Evolutionary conservation across 2,329 filamentous ascomycete species (phyloP), one percentile per base, ranked within the genome.

Genomic region (Alternaria brassicicola): DNA sequence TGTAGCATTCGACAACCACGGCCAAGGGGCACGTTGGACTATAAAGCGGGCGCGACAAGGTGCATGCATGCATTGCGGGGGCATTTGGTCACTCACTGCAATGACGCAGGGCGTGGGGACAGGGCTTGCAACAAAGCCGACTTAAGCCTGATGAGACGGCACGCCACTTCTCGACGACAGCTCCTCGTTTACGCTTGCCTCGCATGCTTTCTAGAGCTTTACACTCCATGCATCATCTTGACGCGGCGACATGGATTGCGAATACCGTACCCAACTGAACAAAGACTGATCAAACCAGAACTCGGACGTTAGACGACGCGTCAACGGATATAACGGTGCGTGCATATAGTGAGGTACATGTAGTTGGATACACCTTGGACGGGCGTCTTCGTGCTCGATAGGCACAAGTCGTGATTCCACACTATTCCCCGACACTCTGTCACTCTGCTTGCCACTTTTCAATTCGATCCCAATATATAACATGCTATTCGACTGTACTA

Each of bases 41-140:
- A 36, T 50, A 39, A 48, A 25, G 51, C 36, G 46, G 52, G 62
- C 55, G 60, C 58, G 42, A 57, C 54, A 55, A 48, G 50, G 41
- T 45, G 46, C 43, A 45, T 53, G 55, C 47, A 64, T 69, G 54
- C 47, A 64, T 69, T 52, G 67, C 67, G 69, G 69, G 70, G 68
- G 64, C 62, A 52, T 63, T 61, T 54, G 61, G 55, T 60, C 42
- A 38, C 54, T 47, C 43, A 55, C 39, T 53, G 33, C 57, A 59
- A 68, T 70, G 68, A 70, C 68, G 68, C 67, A 69, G 58, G 58
- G 54, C 66, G 66, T 68, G 65, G 64, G 66, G 63, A 62, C 28
- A 25, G 39, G 43, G 59, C 63, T 38, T 59, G 54, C 52, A 59
- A 61, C 55, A 58, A 50, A 58, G 58, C 61, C 57, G 62, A 55